Evolutionary conservation across 768 basidiomycete species (phyloP), one percentile per base, ranked within the genome.

Genomic region (Tulasnella sp.): DNA sequence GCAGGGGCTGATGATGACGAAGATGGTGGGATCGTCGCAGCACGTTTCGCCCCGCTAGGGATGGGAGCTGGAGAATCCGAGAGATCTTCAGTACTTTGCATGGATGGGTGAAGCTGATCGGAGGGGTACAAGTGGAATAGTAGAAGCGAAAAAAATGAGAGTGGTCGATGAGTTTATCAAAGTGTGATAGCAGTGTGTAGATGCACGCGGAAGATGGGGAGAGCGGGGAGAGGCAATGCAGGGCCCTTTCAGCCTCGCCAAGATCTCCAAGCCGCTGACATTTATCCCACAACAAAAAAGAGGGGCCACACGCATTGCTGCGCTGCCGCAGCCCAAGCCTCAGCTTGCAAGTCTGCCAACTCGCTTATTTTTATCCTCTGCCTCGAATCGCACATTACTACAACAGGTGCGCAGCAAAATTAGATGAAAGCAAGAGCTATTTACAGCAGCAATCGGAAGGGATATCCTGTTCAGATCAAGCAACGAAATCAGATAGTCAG

Each of bases 381-480:
- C 26, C 55, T 46, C 44, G 44, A 5, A 18, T 11, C 15, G 44
- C 44, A 46, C 18, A 57, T 57, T 3, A 23, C 18, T 57, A 57
- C 55, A 57, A 29, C 16, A 15, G 44, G 15, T 46, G 55, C 55
- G 55, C 55, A 57, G 55, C 26, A 57, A 23, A 23, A n/a, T 26
- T n/a, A n/a, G 55, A 29, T 18, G 55, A 9, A 29, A 57, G 11
- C 4, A n/a, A 57, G 23, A 57, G 55, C 15, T 39, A 37, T 71
- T 71, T 71, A 71, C n/a, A 75, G 74, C 4, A 75, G 86, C 73
- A 94, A 86, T 82, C 89, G 91, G 88, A 93, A 77, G 13, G 76
- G 76, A 70, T 77, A 77, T 15, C 76, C 76, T 77, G 37, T 57
- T 51, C 51, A 51, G 3, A 51, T 16, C 10, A 57, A 9, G 16